phyloP scores from a whole-genome alignment of 495 filamentous ascomycete genomes.

The Stereocaulon alpinum region DNA sequence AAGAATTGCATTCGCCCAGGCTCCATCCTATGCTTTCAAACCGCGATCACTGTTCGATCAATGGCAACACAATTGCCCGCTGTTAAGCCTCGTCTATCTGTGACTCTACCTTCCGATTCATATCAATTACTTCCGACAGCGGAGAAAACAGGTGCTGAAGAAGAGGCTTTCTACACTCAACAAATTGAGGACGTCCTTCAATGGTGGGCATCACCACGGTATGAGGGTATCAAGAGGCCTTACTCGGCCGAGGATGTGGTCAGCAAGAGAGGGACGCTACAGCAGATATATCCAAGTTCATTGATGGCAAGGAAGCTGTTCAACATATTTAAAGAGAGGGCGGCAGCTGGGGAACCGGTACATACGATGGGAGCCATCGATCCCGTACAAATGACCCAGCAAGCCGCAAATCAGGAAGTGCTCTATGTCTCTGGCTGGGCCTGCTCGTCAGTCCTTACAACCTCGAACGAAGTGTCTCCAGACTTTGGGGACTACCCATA shows the following conservation, averaged over 20 bases:
- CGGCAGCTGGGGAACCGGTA: slow-evolving; percentile 69
- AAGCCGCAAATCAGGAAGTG: slow-evolving; percentile 89
- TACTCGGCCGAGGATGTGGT: slow-evolving; percentile 87
- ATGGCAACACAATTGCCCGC: slow-evolving; percentile 21
- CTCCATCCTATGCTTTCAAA: not conserved
- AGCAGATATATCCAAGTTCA: slow-evolving; percentile 81
- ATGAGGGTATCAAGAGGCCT: slow-evolving; percentile 78
- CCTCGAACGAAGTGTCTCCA: slow-evolving; percentile 90
- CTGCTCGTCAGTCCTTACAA: slow-evolving; percentile 83
- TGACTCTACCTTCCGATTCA: slow-evolving; percentile 52
- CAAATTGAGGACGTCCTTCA: slow-evolving; percentile 72
- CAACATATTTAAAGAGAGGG: slow-evolving; percentile 67
- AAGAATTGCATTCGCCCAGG: not conserved
- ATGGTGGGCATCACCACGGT: slow-evolving; percentile 82
- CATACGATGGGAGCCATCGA: slow-evolving; percentile 98
- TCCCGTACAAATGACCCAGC: slow-evolving; percentile 97
- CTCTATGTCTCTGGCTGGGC: slow-evolving; percentile 97
- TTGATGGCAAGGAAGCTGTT: slow-evolving; percentile 92
- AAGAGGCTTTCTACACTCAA: slow-evolving; percentile 69
- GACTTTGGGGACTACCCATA: slow-evolving; percentile 99
- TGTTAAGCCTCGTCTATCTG: slow-evolving; percentile 36
- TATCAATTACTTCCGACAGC: slow-evolving; percentile 70
- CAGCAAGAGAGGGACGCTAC: slow-evolving; percentile 76
- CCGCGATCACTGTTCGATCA: not conserved
- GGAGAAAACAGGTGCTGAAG: slow-evolving; percentile 62